phyloP scores from a whole-genome alignment of 2,329 filamentous ascomycete species.

The Xylaria polymorpha region DNA sequence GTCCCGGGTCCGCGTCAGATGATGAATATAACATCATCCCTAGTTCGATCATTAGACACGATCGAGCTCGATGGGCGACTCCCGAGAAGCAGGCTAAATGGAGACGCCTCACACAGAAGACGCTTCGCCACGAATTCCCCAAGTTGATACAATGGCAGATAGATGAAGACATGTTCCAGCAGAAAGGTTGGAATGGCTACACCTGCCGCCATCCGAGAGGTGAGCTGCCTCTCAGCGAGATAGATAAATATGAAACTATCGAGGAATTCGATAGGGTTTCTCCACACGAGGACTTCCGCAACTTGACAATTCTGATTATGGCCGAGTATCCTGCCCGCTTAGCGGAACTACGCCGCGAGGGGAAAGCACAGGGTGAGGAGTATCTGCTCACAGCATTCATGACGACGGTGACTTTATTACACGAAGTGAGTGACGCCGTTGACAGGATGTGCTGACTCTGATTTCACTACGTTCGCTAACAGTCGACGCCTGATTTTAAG shows the following conservation, averaged over 20 bases:
- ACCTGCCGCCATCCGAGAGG: conserved; percentile 50
- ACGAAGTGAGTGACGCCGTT: conserved; percentile 47
- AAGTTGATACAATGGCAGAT: conserved; percentile 49
- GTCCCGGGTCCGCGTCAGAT: not conserved
- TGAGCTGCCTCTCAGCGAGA: conserved; percentile 39
- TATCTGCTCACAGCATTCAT: conserved; percentile 52
- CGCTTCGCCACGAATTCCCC: conserved; percentile 40
- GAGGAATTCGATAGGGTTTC: conserved; percentile 42
- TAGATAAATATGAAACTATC: conserved; percentile 46
- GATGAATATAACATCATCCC: conserved; percentile 28
- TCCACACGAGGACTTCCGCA: conserved; percentile 35
- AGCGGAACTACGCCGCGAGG: conserved; percentile 43
- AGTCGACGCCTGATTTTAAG: conserved; percentile 33
- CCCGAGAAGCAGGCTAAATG: conserved; percentile 40
- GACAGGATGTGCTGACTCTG: not conserved
- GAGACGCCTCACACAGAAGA: conserved; percentile 37
- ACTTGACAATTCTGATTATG: conserved; percentile 48
- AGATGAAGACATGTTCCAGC: conserved; percentile 47
- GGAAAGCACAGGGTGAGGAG: conserved; percentile 46
- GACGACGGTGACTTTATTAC: conserved; percentile 49
- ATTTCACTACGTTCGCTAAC: conserved; percentile 7
- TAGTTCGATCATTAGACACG: conserved; percentile 46
- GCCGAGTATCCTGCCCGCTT: conserved; percentile 48
- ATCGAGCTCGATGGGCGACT: conserved; percentile 44
- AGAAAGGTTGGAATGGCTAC: conserved; percentile 51